Conservation (phyloP, 2,329 filamentous ascomycete genomes). For the Madurella fahalii region DNA sequence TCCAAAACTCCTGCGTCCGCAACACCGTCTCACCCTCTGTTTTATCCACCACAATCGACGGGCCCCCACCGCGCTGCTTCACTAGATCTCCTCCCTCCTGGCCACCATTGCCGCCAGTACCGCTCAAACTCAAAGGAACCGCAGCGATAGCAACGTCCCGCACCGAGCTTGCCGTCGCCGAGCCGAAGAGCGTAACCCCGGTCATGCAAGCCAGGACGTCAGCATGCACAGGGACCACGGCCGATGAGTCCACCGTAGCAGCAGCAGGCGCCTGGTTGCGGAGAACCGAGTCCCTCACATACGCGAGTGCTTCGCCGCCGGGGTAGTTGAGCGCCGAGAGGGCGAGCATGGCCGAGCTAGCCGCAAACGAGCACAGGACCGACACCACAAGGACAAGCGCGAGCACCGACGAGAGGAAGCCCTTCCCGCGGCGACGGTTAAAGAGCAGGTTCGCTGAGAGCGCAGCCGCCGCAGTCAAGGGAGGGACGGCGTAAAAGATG, state of each 20-base stretch:
- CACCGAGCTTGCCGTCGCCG: conserved; percentile 33
- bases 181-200: conserved; percentile 62
- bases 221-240: conserved; percentile 51
- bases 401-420: conserved; percentile 49
- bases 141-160: conserved; percentile 22
- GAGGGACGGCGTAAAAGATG: conserved; percentile 81
- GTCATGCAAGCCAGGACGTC: conserved; percentile 69
- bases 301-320: conserved; percentile 71
- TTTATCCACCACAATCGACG: conserved; percentile 51
- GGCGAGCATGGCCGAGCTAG: conserved; percentile 65
- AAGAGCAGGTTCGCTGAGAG: conserved; percentile 69
- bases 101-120: conserved; percentile 3
- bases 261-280: conserved; percentile 22
- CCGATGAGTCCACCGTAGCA: conserved; percentile 26
- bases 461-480: conserved; percentile 72
- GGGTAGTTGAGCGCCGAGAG: conserved; percentile 91
- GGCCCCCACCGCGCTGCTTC: not conserved
- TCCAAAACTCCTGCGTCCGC: conserved; percentile 53
- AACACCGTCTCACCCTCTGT: conserved; percentile 51
- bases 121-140: conserved; percentile 13
- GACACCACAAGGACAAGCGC: conserved; percentile 56
- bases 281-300: conserved; percentile 42
- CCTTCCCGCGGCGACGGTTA: conserved; percentile 62
- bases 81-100: conserved; percentile 5
- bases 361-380: conserved; percentile 53